Evolutionary conservation across 2,329 filamentous ascomycete genomes (phyloP), one percentile per base, ranked within the genome.

Genomic region (Fusarium gaditjirri): DNA sequence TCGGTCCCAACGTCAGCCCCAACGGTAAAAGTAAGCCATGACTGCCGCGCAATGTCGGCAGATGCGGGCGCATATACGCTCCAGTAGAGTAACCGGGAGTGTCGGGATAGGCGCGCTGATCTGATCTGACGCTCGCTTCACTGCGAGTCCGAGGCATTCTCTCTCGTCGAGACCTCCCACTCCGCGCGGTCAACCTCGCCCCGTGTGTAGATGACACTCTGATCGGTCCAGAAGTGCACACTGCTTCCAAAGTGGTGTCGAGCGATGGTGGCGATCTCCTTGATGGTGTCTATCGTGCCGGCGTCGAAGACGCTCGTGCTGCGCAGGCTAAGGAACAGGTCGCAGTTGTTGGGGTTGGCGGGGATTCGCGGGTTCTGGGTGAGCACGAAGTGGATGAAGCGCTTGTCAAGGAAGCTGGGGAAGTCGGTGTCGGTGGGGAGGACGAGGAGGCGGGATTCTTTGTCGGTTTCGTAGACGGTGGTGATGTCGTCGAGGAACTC

Each of bases 291-390:
- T 36, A 29, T 6, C 14, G 25, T 47, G 8, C 17, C 10, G 3
- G n/a, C 6, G 8, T 31, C 21, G 36, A 44, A 17, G 35, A n/a
- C 17, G 7, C 27, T n/a, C n/a, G 36, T 41, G 10, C 46, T 58
- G 31, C 58, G 66, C 27, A 69, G 36, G 42, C 66, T 31, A 5
- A 58, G 42, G 21, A 69, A 64, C 16, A 54, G 38, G 41, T 63
- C 42, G 52, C 66, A 63, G 23, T 39, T n/a, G 1, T 63, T 36
- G 36, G 58, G 36, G 5, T 23, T 16, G 4, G 16, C 31, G 6
- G 64, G 66, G 25, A 69, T 31, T 3, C 47, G 33, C 2, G 66
- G 66, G 10, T 33, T n/a, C 2, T 42, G 21, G 25, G 56, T 43
- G 5, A 69, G 23, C 17, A 43, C 31, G 35, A 69, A 46, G 29